Evolutionary conservation across 345 rosid genomes (phyloP).

Genomic region (Noccaea caerulescens): DNA sequence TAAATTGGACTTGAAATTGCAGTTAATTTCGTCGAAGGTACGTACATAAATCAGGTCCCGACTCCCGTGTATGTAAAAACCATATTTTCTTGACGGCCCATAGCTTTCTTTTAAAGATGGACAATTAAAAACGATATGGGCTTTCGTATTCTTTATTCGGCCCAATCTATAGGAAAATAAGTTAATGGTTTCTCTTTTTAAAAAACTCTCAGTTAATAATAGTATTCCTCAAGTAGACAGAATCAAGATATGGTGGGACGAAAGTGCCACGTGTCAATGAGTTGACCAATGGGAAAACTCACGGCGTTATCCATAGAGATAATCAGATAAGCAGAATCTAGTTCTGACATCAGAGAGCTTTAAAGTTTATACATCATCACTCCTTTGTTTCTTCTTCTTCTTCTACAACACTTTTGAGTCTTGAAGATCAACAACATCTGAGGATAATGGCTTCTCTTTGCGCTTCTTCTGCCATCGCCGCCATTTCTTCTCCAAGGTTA

Average conservation of each 20-base stretch:
- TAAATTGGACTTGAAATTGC: neutral
- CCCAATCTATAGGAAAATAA: neutral
- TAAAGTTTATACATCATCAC: conserved; percentile 33
- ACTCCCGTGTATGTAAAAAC: neutral
- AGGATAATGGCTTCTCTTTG: conserved; percentile 79
- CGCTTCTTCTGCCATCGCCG: conserved; percentile 88
- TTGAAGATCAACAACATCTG: conserved; percentile 37
- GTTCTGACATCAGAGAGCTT: conserved; percentile 33
- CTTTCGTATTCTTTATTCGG: neutral
- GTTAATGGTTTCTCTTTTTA: neutral
- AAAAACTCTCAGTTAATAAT: neutral
- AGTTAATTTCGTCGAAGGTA: conserved; percentile 15
- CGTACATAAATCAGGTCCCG: neutral
- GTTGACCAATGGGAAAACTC: conserved; percentile 43
- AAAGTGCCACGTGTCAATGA: conserved; percentile 31
- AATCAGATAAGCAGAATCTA: conserved; percentile 44
- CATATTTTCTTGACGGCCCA: conserved; percentile 1
- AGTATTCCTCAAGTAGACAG: conserved; percentile 7
- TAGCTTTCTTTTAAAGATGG: neutral
- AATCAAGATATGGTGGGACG: conserved; percentile 40
- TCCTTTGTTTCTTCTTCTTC: conserved; percentile 28
- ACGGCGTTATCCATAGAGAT: conserved; percentile 43
- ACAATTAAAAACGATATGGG: neutral
- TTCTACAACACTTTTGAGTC: conserved; percentile 36
- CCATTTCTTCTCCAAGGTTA: conserved; percentile 75